Evolutionary conservation across 2,329 filamentous ascomycete genomes (phyloP), one percentile per base, ranked within the genome.

Genomic region (Parastagonospora avenae): DNA sequence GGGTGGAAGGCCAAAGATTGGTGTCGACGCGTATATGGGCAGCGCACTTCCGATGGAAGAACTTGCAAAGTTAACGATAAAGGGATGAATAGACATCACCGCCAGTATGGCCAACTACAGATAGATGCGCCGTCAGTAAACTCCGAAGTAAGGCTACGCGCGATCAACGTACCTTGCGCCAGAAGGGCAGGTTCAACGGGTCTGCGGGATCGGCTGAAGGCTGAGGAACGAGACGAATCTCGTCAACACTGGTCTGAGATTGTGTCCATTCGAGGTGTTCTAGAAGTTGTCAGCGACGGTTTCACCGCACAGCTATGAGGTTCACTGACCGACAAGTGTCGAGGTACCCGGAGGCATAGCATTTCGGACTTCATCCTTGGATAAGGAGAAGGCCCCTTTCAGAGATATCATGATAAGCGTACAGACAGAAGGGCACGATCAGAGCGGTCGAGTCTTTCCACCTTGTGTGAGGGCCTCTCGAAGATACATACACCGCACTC

Each of bases 271-370:
- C 63, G 24, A 64, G 62, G 51, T 68, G 67, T 44, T 70, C 67
- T 70, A 38, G 4, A 15, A 14, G 11, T n/a, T 11, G 14, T 61
- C 29, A 63, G 48, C 30, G 14, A 29, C 14, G 30, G 2, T 4
- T 19, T 2, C 8, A 5, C 19, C 19, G 8, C 6, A 12, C 14
- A 3, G 31, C 12, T 37, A 40, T 24, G 4, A 4, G 12, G 5
- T 2, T 19, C n/a, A 48, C 67, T 39, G 63, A 75, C 74, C 74
- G 39, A 77, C 65, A 9, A 77, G 63, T 15, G 63, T 65, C 2
- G 68, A 62, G 9, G 75, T 77, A 11, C 75, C 75, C 14, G 74
- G 74, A 4, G 75, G 75, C 46, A 68, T 71, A 8, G 71, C 71
- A 47, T 70, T 67, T 24, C 55, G 62, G 9, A 77, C 68, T 50